Conservation (phyloP, 2,329 filamentous ascomycete genomes). For the Penicillium sp. region DNA sequence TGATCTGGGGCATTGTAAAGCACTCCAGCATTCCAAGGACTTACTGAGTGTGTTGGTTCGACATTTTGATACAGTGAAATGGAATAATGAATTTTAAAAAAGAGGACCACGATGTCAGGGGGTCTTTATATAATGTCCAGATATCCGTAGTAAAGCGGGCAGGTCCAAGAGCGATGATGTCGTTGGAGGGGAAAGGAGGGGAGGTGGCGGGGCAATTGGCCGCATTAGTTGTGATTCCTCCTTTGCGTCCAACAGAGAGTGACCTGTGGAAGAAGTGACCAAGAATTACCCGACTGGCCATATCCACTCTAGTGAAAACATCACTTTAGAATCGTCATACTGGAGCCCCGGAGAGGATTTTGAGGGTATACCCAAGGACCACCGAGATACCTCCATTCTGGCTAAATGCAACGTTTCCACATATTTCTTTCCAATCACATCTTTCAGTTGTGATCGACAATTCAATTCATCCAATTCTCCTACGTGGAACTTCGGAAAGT, state of each 20-base stretch:
- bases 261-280: not conserved
- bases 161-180: slow-evolving; percentile 28
- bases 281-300: slow-evolving; percentile 4
- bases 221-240: not conserved
- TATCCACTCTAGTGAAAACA: not conserved
- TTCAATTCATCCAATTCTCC: not conserved
- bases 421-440: not conserved
- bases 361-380: not conserved
- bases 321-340: not conserved
- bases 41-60: slow-evolving; percentile 25
- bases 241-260: not conserved
- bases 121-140: slow-evolving; percentile 11
- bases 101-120: not conserved
- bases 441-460: not conserved
- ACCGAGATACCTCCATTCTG: not conserved
- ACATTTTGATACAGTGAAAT: slow-evolving; percentile 15
- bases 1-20: not conserved
- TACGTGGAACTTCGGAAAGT: not conserved
- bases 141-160: slow-evolving; percentile 12
- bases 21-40: not conserved
- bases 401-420: not conserved
- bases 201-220: not conserved
- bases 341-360: not conserved
- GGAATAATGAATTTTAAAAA: not conserved
- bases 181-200: not conserved